phyloP scores from a whole-genome alignment of 2,329 filamentous ascomycete genomes.

The Hypoxylon sp. region DNA sequence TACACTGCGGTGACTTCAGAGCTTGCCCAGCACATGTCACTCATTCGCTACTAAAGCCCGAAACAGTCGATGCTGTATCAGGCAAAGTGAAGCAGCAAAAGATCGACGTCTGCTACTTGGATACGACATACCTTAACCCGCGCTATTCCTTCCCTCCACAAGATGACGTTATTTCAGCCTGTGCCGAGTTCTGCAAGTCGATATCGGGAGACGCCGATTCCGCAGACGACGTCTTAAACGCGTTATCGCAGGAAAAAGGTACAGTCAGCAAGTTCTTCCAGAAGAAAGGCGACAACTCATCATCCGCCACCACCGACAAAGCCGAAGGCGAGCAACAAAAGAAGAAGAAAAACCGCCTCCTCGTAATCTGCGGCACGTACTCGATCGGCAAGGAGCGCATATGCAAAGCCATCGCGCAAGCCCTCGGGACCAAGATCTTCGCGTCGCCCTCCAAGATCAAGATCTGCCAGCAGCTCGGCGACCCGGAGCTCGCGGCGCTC shows the following conservation, averaged over 20 bases:
- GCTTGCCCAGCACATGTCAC: conserved; percentile 87
- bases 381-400: conserved; percentile 98
- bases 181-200: conserved; percentile 87
- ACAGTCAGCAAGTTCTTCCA: conserved; percentile 69
- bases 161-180: conserved; percentile 87
- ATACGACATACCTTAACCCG: conserved; percentile 96
- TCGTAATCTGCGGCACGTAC: conserved; percentile 96
- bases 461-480: conserved; percentile 87
- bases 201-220: conserved; percentile 75
- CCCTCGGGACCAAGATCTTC: conserved; percentile 89
- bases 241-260: conserved; percentile 59
- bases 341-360: conserved; percentile 73
- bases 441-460: conserved; percentile 86
- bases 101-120: conserved; percentile 95
- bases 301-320: conserved; percentile 22
- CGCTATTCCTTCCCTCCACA: conserved; percentile 96
- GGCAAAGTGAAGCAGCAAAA: conserved; percentile 84
- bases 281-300: conserved; percentile 53
- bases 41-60: conserved; percentile 85
- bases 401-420: conserved; percentile 90
- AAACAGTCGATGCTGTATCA: conserved; percentile 77
- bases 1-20: conserved; percentile 97
- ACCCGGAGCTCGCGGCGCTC: conserved; percentile 81
- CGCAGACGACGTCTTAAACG: conserved; percentile 65
- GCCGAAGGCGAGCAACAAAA: conserved; percentile 49